These are phyloP conservation scores for Marsdenia floribunda DNA, from an alignment of 257 asterid species.

Conservation along the genomic window DNA sequence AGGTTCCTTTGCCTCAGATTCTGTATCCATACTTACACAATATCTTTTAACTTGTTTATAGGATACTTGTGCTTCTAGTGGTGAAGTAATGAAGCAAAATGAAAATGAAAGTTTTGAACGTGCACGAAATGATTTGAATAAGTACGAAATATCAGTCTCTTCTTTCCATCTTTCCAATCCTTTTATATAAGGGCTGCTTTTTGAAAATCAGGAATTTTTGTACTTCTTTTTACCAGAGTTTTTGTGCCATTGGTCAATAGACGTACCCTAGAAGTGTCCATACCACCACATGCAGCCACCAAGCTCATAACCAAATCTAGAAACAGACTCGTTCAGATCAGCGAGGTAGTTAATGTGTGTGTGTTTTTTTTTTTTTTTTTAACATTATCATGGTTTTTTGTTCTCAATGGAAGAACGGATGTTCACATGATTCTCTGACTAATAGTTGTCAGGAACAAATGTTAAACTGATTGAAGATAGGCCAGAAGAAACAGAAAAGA, in stretches of 20 bases:
- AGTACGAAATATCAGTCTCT: conserved; percentile 31
- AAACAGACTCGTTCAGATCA: conserved; percentile 60
- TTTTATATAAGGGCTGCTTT: conserved; percentile 2
- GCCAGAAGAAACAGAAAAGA: conserved; percentile 52
- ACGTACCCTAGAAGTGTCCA: conserved; percentile 71
- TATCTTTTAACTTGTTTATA: conserved; percentile 19
- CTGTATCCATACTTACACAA: not conserved
- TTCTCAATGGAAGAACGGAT: not conserved
- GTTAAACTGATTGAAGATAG: conserved; percentile 63
- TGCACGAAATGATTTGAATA: conserved; percentile 44
- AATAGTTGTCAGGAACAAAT: conserved; percentile 75
- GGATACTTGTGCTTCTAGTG: conserved; percentile 45
- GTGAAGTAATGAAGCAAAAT: conserved; percentile 39
- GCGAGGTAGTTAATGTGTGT: conserved; percentile 57
- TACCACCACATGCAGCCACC: conserved; percentile 73
- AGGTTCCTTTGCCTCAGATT: not conserved
- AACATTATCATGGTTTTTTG: not conserved
- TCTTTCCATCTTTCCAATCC: not conserved
- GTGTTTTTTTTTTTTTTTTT: not conserved
- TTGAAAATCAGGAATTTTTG: not conserved
- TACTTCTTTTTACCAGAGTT: conserved; percentile 29
- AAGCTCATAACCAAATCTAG: conserved; percentile 60
- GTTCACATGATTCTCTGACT: not conserved
- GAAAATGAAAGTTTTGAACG: conserved; percentile 55
- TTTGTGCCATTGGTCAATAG: conserved; percentile 67